These are phyloP conservation scores for Diplodia intermedia DNA, from an alignment of 2,329 filamentous ascomycete genomes.

Conservation along the genomic window DNA sequence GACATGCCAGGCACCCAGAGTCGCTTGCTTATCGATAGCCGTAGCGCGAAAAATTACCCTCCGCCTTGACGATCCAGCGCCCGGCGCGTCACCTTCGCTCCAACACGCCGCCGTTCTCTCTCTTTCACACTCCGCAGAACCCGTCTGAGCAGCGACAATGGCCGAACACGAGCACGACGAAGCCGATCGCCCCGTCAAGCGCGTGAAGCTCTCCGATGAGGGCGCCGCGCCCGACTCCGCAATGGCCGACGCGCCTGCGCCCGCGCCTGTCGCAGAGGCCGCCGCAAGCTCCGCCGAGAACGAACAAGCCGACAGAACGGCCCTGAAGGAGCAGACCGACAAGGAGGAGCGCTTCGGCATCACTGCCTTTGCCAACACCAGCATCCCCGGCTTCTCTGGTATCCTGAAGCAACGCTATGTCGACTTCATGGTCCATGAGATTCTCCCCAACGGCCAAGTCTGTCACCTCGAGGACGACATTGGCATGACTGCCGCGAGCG, in stretches of 20 bases:
- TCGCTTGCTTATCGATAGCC: constrained; percentile 22
- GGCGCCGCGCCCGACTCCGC: constrained; percentile 1
- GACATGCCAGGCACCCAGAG: neutral
- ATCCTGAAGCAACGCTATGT: constrained; percentile 79
- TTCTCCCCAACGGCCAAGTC: constrained; percentile 75
- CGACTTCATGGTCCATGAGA: constrained; percentile 92
- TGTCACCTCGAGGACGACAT: constrained; percentile 69
- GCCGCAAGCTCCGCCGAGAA: neutral
- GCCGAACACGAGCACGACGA: constrained; percentile 20
- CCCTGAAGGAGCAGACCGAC: constrained; percentile 17
- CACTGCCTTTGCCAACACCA: constrained; percentile 65
- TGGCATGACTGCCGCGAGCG: constrained; percentile 25
- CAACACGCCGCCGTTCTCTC: neutral
- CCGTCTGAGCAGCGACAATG: constrained; percentile 6
- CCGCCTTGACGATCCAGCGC: constrained; percentile 8
- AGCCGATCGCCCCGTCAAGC: constrained; percentile 22
- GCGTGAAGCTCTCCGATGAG: constrained; percentile 22
- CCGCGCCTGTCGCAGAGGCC: neutral
- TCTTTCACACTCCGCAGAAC: neutral
- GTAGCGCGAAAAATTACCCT: constrained; percentile 29
- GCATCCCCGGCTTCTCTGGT: constrained; percentile 66
- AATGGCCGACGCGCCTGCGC: constrained; percentile 12
- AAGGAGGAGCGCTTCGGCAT: constrained; percentile 64
- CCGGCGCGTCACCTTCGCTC: constrained; percentile 1
- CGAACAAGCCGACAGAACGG: neutral